Evolutionary conservation across 805 yeast species (phyloP), one percentile per base, ranked within the genome.

Genomic region (Trichomonascus vanleenenianus): DNA sequence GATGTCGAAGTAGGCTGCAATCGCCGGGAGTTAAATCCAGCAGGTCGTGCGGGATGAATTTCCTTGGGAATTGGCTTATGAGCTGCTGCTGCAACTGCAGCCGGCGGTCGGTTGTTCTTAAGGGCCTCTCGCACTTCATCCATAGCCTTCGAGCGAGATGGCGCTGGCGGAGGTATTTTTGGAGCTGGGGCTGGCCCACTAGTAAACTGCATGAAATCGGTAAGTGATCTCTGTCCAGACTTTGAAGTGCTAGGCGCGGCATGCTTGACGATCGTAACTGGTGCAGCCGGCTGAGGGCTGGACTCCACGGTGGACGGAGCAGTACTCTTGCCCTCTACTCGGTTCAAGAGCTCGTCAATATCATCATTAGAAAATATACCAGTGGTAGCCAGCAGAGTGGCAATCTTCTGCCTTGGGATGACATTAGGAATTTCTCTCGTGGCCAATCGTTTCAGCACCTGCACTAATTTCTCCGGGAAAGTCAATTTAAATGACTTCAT

Each of bases 371-470:
- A 30, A 18, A 50, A 42, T 16, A 43, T 11, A 39, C 52, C 45
- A n/a, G 46, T 35, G 40, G 39, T 42, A 1, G 48, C 47, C 32
- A 87, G 59, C 31, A 89, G 74, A 41, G 79, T 81, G 18, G 71
- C 66, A 3, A 83, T 67, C 57, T 88, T 95, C 37, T 76, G 76
- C 22, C 74, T 79, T 1, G 80, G 73, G 38, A 91, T 66, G 58
- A 79, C 85, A 58, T 81, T 87, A 48, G 82, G 82, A 59, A 73
- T 81, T 51, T 72, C 77, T 53, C 77, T 80, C 0, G 86, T 48
- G 7, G 67, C 60, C 20, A 60, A 47, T 11, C 50, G 51, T 20
- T 49, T 79, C 56, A 85, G 72, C 38, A 75, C 61, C 18, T 72
- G 72, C 10, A 81, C 70, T 40, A 85, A 68, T 1, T 68, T 68